Conservation (phyloP, 352 stramenopile species). For the Phytophthora hibernalis region DNA sequence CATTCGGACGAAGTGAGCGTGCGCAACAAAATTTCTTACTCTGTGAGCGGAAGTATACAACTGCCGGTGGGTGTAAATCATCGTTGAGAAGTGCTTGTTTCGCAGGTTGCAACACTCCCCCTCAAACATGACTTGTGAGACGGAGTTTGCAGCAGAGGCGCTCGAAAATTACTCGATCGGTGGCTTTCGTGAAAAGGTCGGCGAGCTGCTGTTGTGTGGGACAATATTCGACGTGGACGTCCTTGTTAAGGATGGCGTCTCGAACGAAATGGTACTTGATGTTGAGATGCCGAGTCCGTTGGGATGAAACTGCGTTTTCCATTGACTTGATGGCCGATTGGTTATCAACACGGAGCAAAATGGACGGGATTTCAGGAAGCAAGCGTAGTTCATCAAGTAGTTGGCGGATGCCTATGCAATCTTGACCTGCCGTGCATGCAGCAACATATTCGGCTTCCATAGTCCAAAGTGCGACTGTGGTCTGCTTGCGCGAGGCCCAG, state of each 20-base stretch:
- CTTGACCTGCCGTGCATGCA: neutral
- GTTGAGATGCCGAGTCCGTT: conserved; percentile 3
- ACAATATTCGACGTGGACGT: conserved; percentile 19
- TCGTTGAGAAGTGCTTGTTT: neutral
- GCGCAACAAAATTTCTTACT: neutral
- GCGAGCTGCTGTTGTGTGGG: conserved; percentile 18
- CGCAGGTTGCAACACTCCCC: neutral
- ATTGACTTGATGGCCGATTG: conserved; percentile 7
- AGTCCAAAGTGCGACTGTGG: neutral
- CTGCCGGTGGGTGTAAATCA: neutral
- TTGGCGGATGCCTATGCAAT: neutral
- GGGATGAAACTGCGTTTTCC: conserved; percentile 10
- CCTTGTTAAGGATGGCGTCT: conserved; percentile 16
- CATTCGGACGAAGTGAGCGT: neutral
- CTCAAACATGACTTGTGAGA: neutral
- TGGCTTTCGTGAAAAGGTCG: conserved; percentile 16
- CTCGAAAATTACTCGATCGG: conserved; percentile 1
- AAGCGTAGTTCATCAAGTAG: neutral
- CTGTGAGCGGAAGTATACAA: neutral
- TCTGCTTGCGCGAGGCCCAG: neutral
- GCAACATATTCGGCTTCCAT: neutral
- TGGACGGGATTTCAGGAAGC: neutral
- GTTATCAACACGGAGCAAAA: neutral
- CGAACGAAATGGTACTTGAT: conserved; percentile 23
- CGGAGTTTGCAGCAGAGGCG: conserved; percentile 8